Conservation (phyloP, 1,284 basidiomycete genomes). For the Tilletia indica region DNA sequence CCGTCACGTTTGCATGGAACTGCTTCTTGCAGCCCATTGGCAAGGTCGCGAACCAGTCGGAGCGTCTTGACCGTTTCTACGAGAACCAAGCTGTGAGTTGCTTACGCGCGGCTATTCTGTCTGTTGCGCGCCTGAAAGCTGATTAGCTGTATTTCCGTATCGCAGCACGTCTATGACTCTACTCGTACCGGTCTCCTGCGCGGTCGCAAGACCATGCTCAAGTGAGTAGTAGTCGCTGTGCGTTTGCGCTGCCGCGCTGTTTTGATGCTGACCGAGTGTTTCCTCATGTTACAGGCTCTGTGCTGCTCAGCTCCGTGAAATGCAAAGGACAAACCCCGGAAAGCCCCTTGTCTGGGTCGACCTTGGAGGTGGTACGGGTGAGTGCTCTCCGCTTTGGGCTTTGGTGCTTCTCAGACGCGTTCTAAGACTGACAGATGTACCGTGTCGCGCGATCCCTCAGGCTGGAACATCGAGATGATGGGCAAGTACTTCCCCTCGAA, state of each 20-base stretch:
- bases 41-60: constrained; percentile 50
- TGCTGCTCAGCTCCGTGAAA: constrained; percentile 67
- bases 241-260: too few species aligned
- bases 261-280: not conserved
- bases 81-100: constrained; percentile 49
- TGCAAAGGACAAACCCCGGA: constrained; percentile 56
- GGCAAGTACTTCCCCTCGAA: constrained; percentile 64
- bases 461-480: constrained; percentile 81
- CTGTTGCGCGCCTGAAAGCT: not conserved
- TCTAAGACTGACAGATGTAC: not conserved
- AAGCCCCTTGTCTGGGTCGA: constrained; percentile 74
- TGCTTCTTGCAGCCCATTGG: constrained; percentile 55
- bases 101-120: not conserved
- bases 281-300: constrained; percentile 63
- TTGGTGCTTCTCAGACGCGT: not conserved
- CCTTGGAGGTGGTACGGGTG: constrained; percentile 76
- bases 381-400: constrained; percentile 20
- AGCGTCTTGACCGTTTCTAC: constrained; percentile 54
- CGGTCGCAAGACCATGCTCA: constrained; percentile 54
- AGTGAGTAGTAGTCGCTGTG: constrained; percentile 27
- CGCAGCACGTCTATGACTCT: constrained; percentile 45
- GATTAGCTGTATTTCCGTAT: too few species aligned
- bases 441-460: constrained; percentile 47
- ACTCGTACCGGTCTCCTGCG: constrained; percentile 52
- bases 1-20: constrained; percentile 44